phyloP scores from a whole-genome alignment of 2,329 filamentous ascomycete species.

The Calonectria naviculata region DNA sequence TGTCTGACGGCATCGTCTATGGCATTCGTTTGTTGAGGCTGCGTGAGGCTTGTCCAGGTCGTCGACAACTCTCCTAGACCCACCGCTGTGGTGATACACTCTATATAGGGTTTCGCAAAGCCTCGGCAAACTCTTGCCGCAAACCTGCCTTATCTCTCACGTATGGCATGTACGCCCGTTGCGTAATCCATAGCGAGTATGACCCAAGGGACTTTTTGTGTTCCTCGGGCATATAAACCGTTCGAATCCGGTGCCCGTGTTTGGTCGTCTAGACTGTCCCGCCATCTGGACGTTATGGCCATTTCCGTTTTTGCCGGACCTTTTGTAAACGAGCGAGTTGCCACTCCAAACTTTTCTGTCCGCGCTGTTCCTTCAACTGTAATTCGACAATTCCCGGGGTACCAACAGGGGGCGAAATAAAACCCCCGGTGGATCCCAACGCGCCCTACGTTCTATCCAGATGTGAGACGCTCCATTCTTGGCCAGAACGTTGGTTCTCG shows the following conservation, averaged over 20 bases:
- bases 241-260: neutral
- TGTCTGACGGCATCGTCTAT: neutral
- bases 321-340: neutral
- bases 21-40: neutral
- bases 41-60: neutral
- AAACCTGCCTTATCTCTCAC: neutral
- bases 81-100: neutral
- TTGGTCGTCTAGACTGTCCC: neutral
- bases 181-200: neutral
- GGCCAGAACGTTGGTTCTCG: neutral
- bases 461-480: neutral
- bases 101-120: neutral
- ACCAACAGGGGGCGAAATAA: neutral
- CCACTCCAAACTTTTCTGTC: neutral
- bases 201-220: neutral
- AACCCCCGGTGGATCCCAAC: neutral
- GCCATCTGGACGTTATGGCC: neutral
- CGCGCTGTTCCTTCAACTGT: neutral
- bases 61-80: neutral
- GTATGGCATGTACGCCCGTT: neutral
- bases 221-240: neutral
- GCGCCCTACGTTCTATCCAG: neutral
- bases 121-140: neutral
- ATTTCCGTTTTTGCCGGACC: neutral
- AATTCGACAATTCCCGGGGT: neutral